Evolutionary conservation across 108 stramenopile genomes (phyloP).

Genomic region (Poteriospumella lacustris): DNA sequence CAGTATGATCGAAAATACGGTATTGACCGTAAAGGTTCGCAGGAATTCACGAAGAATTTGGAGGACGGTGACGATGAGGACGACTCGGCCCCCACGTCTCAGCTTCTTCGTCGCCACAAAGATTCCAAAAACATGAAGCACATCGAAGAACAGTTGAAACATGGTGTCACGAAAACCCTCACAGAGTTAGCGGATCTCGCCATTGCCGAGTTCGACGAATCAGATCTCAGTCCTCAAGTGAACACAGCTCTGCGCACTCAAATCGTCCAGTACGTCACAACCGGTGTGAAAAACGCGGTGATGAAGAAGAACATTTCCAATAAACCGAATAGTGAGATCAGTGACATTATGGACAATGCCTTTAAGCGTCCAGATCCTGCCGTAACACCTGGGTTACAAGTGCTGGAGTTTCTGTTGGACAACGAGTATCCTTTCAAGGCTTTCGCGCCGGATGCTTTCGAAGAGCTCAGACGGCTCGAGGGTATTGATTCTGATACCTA

Average conservation of each 20-base stretch:
- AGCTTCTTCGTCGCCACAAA: neutral
- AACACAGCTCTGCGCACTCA: slow-evolving; percentile 12
- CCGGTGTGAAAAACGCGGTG: slow-evolving; percentile 1
- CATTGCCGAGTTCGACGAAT: slow-evolving; percentile 23
- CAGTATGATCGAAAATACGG: neutral
- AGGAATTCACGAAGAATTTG: neutral
- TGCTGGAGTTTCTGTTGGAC: slow-evolving; percentile 11
- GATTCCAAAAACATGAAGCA: neutral
- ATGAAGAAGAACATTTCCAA: neutral
- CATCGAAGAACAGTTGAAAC: neutral
- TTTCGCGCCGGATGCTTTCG: slow-evolving; percentile 18
- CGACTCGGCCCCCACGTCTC: too few species aligned
- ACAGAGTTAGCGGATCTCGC: slow-evolving; percentile 22
- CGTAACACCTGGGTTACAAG: neutral
- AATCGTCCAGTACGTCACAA: slow-evolving; percentile 25
- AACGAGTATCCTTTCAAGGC: slow-evolving; percentile 16
- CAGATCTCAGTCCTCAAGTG: slow-evolving; percentile 26
- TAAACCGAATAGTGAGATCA: neutral
- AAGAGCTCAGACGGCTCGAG: neutral
- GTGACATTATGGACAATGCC: slow-evolving; percentile 2
- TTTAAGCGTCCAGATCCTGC: neutral
- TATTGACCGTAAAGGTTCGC: neutral
- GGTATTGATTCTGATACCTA: slow-evolving; percentile 15
- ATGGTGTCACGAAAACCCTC: neutral
- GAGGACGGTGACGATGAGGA: neutral